phyloP scores from a whole-genome alignment of 495 filamentous ascomycete species.

The Podospora bellae-mahoneyi region DNA sequence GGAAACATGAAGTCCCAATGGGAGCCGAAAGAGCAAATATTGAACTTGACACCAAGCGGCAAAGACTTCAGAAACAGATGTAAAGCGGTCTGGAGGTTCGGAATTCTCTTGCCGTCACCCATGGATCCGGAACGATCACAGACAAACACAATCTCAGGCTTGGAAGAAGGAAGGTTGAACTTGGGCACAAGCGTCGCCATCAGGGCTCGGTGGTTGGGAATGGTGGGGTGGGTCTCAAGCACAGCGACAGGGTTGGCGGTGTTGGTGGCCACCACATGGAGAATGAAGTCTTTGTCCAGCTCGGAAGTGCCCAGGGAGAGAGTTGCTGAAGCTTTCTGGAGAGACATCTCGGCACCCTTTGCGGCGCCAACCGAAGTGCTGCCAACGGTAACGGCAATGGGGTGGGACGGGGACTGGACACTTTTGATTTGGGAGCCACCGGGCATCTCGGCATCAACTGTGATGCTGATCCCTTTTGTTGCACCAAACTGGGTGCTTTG shows the following conservation, averaged over 20 bases:
- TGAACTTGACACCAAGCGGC: conserved; percentile 65
- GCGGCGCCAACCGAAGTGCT: conserved; percentile 45
- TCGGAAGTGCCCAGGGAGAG: conserved; percentile 47
- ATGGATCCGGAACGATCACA: conserved; percentile 69
- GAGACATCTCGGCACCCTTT: conserved; percentile 43
- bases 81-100: conserved; percentile 55
- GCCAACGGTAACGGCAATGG: conserved; percentile 60
- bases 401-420: conserved; percentile 64
- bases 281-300: conserved; percentile 51
- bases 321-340: conserved; percentile 58
- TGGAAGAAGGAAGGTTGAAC: conserved; percentile 51
- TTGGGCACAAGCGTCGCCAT: conserved; percentile 67
- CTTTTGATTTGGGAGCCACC: conserved; percentile 52
- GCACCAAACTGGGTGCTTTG: conserved; percentile 13
- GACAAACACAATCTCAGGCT: conserved; percentile 67
- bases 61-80: conserved; percentile 68
- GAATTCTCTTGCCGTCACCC: conserved; percentile 46
- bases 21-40: conserved; percentile 69
- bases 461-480: conserved; percentile 52
- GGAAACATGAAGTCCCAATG: conserved; percentile 55
- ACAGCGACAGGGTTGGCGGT: conserved; percentile 56
- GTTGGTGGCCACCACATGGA: conserved; percentile 56
- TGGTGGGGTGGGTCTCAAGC: conserved; percentile 58
- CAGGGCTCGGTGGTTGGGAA: conserved; percentile 59
- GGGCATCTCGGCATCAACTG: conserved; percentile 58